Conservation (phyloP, 352 stramenopile genomes). For the Phytopythium kandeliae region DNA sequence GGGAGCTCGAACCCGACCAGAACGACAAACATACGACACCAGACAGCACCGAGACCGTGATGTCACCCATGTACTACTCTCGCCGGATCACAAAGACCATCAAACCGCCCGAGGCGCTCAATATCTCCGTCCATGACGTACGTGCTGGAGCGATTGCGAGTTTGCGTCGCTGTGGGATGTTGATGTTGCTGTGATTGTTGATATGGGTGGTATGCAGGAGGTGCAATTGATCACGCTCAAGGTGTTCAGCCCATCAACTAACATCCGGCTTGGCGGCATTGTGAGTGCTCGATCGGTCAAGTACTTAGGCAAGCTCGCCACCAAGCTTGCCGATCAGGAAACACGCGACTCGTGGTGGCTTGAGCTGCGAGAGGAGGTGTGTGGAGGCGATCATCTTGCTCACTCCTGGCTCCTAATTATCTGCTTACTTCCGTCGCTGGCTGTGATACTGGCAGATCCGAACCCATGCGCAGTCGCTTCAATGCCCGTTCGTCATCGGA, state of each 20-base stretch:
- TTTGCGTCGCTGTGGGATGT: too few species aligned
- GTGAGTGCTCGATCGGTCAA: constrained; percentile 87
- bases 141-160: not conserved
- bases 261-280: constrained; percentile 77
- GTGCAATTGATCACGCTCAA: constrained; percentile 94
- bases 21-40: constrained; percentile 27
- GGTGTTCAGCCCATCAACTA: constrained; percentile 82
- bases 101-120: constrained; percentile 53
- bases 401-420: not conserved
- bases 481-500: constrained; percentile 95
- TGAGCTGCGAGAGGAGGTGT: constrained; percentile 93
- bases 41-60: constrained; percentile 27
- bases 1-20: constrained; percentile 18
- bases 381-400: not conserved
- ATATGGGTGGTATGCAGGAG: too few species aligned
- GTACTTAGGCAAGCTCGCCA: constrained; percentile 89
- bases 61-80: constrained; percentile 47
- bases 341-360: constrained; percentile 98
- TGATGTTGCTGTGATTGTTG: too few species aligned
- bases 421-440: too few species aligned
- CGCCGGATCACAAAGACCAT: constrained; percentile 45
- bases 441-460: constrained; percentile 60
- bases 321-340: constrained; percentile 96
- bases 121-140: constrained; percentile 74
- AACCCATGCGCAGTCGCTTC: constrained; percentile 93